A percentile compares a stretch with the other conserved stretches of the same genome.
Evolutionary conservation across 495 filamentous ascomycete species (phyloP).

Genomic region (Daldinia childiae): DNA sequence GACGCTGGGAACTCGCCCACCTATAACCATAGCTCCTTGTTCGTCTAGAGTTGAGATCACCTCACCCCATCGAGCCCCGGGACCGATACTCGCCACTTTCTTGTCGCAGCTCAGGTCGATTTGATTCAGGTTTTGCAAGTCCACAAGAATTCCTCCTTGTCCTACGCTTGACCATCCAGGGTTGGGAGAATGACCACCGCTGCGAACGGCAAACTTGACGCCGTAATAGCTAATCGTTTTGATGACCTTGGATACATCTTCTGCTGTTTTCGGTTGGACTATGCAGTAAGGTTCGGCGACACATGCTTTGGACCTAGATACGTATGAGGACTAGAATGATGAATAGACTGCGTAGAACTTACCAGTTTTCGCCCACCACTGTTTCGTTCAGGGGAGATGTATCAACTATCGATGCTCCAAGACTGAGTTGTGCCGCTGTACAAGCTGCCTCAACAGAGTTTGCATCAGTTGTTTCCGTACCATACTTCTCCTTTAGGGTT

Average conservation of each 20-base stretch:
- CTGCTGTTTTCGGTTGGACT: constrained; percentile 42
- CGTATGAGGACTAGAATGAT: not conserved
- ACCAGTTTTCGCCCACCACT: constrained; percentile 5
- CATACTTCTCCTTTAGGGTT: not conserved
- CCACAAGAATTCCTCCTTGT: constrained; percentile 54
- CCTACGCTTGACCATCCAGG: constrained; percentile 47
- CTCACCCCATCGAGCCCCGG: constrained; percentile 54
- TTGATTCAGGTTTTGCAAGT: constrained; percentile 52
- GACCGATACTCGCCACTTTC: constrained; percentile 47
- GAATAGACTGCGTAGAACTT: not conserved
- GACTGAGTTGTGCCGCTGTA: not conserved
- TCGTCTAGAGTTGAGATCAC: constrained; percentile 48
- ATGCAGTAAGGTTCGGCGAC: constrained; percentile 45
- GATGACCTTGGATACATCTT: constrained; percentile 46
- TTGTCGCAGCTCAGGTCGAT: constrained; percentile 47
- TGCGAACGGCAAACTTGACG: constrained; percentile 52
- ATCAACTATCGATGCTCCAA: not conserved
- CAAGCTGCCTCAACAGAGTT: not conserved
- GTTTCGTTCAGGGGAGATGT: not conserved
- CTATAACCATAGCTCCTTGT: constrained; percentile 46
- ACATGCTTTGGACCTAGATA: constrained; percentile 30
- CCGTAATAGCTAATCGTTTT: constrained; percentile 15
- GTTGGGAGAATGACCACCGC: constrained; percentile 56
- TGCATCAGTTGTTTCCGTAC: not conserved
- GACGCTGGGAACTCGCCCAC: constrained; percentile 48